A percentile compares a stretch with the other conserved stretches of the same genome.
Conservation (phyloP, 2,329 filamentous ascomycete genomes). For the Botrytis elliptica region DNA sequence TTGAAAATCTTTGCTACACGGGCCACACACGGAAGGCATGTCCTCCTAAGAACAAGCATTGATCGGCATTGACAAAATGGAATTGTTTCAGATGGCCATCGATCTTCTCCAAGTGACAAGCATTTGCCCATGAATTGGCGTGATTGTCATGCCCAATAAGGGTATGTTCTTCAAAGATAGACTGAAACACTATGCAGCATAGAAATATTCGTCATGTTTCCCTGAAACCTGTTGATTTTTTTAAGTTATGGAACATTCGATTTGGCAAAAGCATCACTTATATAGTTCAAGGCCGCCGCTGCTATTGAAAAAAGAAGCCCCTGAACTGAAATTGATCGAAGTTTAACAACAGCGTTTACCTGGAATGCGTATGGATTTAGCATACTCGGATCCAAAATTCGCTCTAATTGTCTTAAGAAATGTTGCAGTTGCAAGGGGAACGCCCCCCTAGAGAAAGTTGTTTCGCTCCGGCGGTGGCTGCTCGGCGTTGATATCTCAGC, state of each 20-base stretch:
- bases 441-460: not conserved
- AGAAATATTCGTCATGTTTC: not conserved
- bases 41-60: not conserved
- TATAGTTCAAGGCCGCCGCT: not conserved
- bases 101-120: not conserved
- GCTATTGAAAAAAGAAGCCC: not conserved
- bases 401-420: not conserved
- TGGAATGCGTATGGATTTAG: not conserved
- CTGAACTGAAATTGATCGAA: not conserved
- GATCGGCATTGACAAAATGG: not conserved
- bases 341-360: not conserved
- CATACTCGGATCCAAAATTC: not conserved
- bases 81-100: not conserved
- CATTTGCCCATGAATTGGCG: not conserved
- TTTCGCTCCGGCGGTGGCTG: not conserved
- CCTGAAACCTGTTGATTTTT: not conserved
- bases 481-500: not conserved
- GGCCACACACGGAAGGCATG: not conserved
- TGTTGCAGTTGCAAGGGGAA: not conserved
- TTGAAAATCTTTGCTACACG: not conserved
- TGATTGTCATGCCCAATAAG: not conserved
- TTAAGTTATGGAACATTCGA: not conserved
- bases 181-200: not conserved
- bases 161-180: not conserved
- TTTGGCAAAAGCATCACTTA: not conserved